Evolutionary conservation across 805 yeast genomes (phyloP).

Genomic region (Starmerella gropengiesseri): DNA sequence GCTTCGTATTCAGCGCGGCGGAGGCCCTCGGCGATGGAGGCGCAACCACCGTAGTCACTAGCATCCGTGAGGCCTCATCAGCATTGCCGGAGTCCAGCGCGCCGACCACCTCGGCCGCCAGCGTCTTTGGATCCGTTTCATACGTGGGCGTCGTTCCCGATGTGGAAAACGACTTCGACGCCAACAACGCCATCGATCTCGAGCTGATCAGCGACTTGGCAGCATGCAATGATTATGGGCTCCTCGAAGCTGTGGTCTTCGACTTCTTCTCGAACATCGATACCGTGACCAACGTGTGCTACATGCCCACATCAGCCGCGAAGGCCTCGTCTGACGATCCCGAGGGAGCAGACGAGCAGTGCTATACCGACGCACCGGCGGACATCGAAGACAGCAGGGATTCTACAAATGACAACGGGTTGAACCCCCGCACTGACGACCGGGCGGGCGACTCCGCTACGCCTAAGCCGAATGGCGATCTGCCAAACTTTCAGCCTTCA

Average conservation of each 20-base stretch:
- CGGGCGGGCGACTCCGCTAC: too few species aligned
- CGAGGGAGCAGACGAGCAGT: too few species aligned
- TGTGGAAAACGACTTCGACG: conserved; percentile 1
- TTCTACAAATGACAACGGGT: too few species aligned
- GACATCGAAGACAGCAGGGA: too few species aligned
- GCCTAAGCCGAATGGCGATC: too few species aligned
- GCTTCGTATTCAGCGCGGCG: conserved; percentile 11
- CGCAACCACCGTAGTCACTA: not conserved
- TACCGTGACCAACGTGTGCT: conserved; percentile 17
- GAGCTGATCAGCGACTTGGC: conserved; percentile 21
- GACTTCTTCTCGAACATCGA: conserved; percentile 20
- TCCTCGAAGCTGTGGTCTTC: conserved; percentile 22
- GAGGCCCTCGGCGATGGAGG: conserved; percentile 10
- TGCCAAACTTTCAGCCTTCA: too few species aligned
- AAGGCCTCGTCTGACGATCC: not conserved
- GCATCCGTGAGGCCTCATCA: not conserved
- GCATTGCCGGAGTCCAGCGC: not conserved
- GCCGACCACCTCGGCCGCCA: conserved; percentile 4
- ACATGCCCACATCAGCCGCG: not conserved
- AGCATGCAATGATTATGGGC: conserved; percentile 15
- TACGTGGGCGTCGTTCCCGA: conserved; percentile 2
- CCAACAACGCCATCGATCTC: conserved; percentile 16
- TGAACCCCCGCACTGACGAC: too few species aligned
- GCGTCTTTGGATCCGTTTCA: not conserved
- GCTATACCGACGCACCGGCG: too few species aligned